Conservation (phyloP, 2,329 filamentous ascomycete genomes). For the Penicillium sumatraense region DNA sequence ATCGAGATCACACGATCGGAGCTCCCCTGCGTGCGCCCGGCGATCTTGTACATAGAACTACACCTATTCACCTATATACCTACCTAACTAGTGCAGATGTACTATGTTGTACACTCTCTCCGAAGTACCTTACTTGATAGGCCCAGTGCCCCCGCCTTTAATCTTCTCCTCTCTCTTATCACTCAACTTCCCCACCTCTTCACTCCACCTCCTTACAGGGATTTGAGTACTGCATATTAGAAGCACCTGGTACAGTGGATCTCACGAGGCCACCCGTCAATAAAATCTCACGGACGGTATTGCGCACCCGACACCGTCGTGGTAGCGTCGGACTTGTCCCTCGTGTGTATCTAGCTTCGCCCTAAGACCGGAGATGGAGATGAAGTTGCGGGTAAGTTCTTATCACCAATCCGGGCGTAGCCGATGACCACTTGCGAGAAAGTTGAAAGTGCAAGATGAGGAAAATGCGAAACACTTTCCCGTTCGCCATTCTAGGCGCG, state of each 20-base stretch:
- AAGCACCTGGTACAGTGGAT: neutral
- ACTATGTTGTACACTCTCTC: too few relatives aligned
- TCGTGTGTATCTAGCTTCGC: neutral
- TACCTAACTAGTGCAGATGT: too few relatives aligned
- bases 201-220: neutral
- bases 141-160: neutral
- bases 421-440: neutral
- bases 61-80: too few relatives aligned
- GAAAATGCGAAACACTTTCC: too few relatives aligned
- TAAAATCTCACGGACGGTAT: neutral
- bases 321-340: neutral
- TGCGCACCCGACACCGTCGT: neutral
- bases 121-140: too few relatives aligned
- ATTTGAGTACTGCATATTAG: neutral
- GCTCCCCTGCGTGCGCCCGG: neutral
- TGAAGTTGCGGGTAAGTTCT: neutral
- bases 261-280: neutral
- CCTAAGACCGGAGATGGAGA: neutral
- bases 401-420: neutral
- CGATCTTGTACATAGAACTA: too few relatives aligned
- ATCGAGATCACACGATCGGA: neutral
- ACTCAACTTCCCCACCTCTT: neutral
- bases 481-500: neutral
- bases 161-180: neutral
- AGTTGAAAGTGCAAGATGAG: neutral